phyloP scores from a whole-genome alignment of 1,284 basidiomycete species.

The Athelia sp. region DNA sequence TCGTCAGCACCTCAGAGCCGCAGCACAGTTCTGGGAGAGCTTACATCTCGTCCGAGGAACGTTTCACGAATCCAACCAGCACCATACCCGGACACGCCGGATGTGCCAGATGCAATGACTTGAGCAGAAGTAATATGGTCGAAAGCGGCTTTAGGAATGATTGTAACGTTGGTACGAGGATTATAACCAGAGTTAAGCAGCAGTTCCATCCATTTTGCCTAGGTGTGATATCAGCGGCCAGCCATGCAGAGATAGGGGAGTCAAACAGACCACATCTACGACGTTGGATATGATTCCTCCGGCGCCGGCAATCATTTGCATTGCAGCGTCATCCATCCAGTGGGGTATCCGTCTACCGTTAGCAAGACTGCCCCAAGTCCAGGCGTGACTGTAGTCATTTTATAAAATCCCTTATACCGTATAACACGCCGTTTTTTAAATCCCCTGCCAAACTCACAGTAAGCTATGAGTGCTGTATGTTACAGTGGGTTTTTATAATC shows the following conservation, averaged over 20 bases:
- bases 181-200: constrained; percentile 24
- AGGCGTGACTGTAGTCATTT: no score
- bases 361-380: no score
- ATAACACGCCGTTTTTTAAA: no score
- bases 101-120: constrained; percentile 11
- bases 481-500: no score
- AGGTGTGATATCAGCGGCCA: not conserved
- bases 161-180: constrained; percentile 11
- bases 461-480: no score
- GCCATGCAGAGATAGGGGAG: not conserved
- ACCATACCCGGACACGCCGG: constrained; percentile 20
- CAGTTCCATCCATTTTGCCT: constrained; percentile 29
- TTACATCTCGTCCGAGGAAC: constrained; percentile 29
- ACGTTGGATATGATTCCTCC: constrained; percentile 30
- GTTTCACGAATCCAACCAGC: constrained; percentile 28
- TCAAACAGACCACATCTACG: constrained; percentile 26
- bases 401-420: no score
- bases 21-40: not conserved
- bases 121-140: constrained; percentile 21
- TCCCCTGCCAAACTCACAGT: no score
- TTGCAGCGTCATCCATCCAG: constrained; percentile 14
- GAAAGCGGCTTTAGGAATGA: constrained; percentile 23
- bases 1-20: not conserved
- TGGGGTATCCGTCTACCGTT: constrained; percentile 21
- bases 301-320: constrained; percentile 23